These are phyloP conservation scores for Guyanaporus albipodus DNA, from an alignment of 768 basidiomycete species.

Conservation along the genomic window DNA sequence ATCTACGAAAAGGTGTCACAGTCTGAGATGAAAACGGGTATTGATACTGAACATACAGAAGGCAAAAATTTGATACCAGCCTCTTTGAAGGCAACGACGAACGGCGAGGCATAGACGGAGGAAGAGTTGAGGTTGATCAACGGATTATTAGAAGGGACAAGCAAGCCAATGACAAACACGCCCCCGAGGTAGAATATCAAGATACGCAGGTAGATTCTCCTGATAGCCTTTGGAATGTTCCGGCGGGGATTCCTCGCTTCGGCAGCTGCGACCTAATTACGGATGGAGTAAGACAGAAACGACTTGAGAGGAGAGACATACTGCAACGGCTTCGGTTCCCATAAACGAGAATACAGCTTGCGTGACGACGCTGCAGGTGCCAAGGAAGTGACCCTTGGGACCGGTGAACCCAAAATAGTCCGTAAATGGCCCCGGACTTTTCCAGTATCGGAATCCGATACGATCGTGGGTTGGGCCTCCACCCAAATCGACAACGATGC, in stretches of 20 bases:
- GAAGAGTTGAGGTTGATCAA: constrained; percentile 22
- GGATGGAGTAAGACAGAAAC: not conserved
- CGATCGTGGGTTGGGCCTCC: constrained; percentile 2
- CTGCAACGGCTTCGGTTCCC: constrained; percentile 5
- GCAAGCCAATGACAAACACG: constrained; percentile 2
- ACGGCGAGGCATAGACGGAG: constrained; percentile 14
- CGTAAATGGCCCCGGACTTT: constrained; percentile 20
- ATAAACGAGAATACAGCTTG: constrained; percentile 2
- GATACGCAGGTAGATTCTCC: constrained; percentile 1
- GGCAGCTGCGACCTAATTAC: not conserved
- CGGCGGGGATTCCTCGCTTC: constrained; percentile 6
- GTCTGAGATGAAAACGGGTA: not conserved
- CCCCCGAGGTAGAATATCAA: constrained; percentile 5
- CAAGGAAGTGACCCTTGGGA: constrained; percentile 2
- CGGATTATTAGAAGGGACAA: not conserved
- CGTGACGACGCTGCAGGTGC: not conserved
- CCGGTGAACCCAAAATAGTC: not conserved
- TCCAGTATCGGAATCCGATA: constrained; percentile 38
- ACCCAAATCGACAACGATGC: constrained; percentile 5
- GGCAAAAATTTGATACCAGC: not conserved
- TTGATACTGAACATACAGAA: not conserved
- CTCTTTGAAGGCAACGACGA: not conserved
- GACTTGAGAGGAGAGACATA: not conserved
- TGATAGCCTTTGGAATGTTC: constrained; percentile 2
- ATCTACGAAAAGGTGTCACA: not conserved